These are phyloP conservation scores for Tetrapyrgos nigripes DNA, from an alignment of 1,284 basidiomycete species.

Conservation along the genomic window DNA sequence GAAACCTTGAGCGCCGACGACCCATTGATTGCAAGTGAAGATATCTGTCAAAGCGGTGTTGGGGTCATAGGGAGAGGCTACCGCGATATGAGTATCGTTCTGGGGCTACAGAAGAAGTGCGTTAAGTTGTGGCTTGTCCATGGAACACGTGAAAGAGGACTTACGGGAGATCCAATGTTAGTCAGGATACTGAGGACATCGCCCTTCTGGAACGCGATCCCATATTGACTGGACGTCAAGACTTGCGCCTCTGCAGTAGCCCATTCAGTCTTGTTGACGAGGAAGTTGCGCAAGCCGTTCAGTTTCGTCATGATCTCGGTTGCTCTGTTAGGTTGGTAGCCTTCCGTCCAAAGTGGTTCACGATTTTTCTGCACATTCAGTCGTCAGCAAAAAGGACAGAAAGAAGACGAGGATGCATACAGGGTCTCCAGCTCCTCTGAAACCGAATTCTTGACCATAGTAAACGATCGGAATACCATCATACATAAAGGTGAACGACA, in stretches of 20 bases:
- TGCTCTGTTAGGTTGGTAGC: constrained; percentile 65
- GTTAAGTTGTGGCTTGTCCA: constrained; percentile 4
- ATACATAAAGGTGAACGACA: constrained; percentile 71
- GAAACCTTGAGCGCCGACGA: constrained; percentile 66
- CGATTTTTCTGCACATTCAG: constrained; percentile 52
- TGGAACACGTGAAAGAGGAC: constrained; percentile 24
- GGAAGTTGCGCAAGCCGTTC: constrained; percentile 75
- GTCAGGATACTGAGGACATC: constrained; percentile 74
- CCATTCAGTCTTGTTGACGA: constrained; percentile 70
- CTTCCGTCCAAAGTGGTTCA: constrained; percentile 78
- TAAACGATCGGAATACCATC: constrained; percentile 83
- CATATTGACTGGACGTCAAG: constrained; percentile 59
- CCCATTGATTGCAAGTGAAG: constrained; percentile 67
- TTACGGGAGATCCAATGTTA: constrained; percentile 78
- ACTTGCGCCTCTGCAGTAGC: constrained; percentile 61
- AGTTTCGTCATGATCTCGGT: constrained; percentile 69
- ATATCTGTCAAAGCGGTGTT: constrained; percentile 59
- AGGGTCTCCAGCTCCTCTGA: constrained; percentile 65
- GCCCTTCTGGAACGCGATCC: constrained; percentile 78
- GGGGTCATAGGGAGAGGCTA: constrained; percentile 56
- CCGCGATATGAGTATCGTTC: constrained; percentile 57
- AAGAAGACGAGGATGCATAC: constrained; percentile 36
- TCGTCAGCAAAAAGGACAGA: neutral
- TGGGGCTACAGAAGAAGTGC: constrained; percentile 47
- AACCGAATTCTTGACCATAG: constrained; percentile 80